Evolutionary conservation across 257 asterid genomes (phyloP), one percentile per base, ranked within the genome.

Genomic region (Solanum bukasovii): DNA sequence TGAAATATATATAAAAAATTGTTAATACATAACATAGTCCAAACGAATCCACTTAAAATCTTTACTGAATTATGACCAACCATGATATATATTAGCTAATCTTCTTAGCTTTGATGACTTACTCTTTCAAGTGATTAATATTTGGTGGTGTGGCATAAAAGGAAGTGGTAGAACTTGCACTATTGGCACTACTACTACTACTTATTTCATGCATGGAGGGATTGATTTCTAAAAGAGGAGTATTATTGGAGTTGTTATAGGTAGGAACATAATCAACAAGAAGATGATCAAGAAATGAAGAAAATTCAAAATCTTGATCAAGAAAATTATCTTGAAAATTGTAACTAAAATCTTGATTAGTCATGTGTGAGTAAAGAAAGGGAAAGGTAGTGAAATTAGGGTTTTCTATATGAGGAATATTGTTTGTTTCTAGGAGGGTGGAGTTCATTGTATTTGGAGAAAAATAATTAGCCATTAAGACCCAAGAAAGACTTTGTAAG

Each of bases 271-370:
- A 49, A 61, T 88, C 84, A 71, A 23, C 77, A 25, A 78, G 23
- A 21, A 59, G 78, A 18, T 27, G 82, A 46, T 88, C 37, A 83
- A 86, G 63, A 61, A 73, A 59, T 9, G 79, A 34, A 84, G 44
- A 23, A 75, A 40, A 23, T 9, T 88, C 92, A 83, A 87, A 75
- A 75, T 75, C 87, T 59, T 61, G 87, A 85, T 63, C 71, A 63
- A 63, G 71, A 83, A 88, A 75, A 75, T 0, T 52, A 52, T 75
- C 87, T 59, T 61, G 87, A 85, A 7, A 77, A 87, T 20, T 23
- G 61, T 61, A 59, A 84, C 5, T n/a, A 20, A 18, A 27, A 61
- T 90, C 73, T 33, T 83, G 23, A 13, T 29, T 20, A 33, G 7
- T 12, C 87, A 84, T 84, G 13, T 84, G n/a, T 52, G 87, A 37